Conservation (phyloP, 495 filamentous ascomycete species). For the Lasiosphaeria miniovina region DNA sequence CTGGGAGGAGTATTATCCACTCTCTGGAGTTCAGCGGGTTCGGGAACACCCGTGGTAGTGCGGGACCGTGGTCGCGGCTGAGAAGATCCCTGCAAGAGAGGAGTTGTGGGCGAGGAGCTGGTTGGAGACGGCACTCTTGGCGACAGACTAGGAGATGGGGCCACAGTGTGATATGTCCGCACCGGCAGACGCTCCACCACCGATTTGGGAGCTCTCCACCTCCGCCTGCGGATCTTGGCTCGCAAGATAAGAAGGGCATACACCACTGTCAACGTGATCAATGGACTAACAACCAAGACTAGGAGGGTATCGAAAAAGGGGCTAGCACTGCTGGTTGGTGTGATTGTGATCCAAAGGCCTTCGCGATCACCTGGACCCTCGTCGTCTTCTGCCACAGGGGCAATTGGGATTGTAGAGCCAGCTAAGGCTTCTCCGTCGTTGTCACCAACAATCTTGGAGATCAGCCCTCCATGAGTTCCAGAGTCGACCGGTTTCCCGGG, state of each 20-base stretch:
- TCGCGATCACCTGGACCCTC: conserved; percentile 54
- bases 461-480: conserved; percentile 30
- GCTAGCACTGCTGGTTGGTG: conserved; percentile 83
- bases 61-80: conserved; percentile 61
- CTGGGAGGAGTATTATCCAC: conserved; percentile 34
- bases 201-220: conserved; percentile 95
- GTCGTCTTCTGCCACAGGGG: conserved; percentile 14
- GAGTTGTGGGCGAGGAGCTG: conserved; percentile 69
- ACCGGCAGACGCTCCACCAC: conserved; percentile 94
- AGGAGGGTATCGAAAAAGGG: conserved; percentile 95
- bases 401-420: conserved; percentile 9
- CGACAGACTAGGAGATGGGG: conserved; percentile 58
- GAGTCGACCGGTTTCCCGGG: conserved; percentile 21
- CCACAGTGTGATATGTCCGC: conserved; percentile 85
- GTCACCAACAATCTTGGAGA: conserved; percentile 48
- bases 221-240: conserved; percentile 80
- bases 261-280: conserved; percentile 89
- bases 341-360: conserved; percentile 93
- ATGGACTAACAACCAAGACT: conserved; percentile 85
- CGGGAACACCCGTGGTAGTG: conserved; percentile 59
- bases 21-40: conserved; percentile 36
- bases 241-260: conserved; percentile 86
- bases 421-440: conserved; percentile 29
- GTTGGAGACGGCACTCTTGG: conserved; percentile 52
- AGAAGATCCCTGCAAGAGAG: conserved; percentile 63